phyloP scores from a whole-genome alignment of 2,329 filamentous ascomycete genomes.

The Scedosporium minutisporum region DNA sequence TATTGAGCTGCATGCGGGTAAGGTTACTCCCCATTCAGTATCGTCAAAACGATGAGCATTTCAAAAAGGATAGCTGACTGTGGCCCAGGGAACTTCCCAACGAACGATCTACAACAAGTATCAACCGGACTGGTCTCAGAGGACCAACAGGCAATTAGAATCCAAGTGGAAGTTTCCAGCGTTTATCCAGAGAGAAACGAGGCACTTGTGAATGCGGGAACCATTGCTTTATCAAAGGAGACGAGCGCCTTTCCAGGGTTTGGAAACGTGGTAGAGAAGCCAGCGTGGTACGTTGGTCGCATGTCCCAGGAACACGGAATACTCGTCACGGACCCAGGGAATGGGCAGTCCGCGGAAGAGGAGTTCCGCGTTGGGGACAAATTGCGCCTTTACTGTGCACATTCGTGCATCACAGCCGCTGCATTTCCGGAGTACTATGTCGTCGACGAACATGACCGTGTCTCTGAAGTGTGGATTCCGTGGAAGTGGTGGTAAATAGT shows the following conservation, averaged over 20 bases:
- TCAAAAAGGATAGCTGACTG: background rate
- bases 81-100: constrained; percentile 23
- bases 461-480: constrained; percentile 24
- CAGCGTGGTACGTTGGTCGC: constrained; percentile 22
- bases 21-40: background rate
- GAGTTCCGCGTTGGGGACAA: constrained; percentile 23
- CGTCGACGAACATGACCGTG: constrained; percentile 23
- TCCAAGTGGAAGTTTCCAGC: constrained; percentile 26
- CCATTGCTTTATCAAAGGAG: constrained; percentile 24
- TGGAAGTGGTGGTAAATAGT: constrained; percentile 24
- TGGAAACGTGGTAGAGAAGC: constrained; percentile 18
- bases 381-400: constrained; percentile 21
- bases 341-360: constrained; percentile 14
- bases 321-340: constrained; percentile 14
- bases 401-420: constrained; percentile 27
- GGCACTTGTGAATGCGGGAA: constrained; percentile 26
- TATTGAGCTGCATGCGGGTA: constrained; percentile 26
- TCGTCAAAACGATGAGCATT: background rate
- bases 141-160: constrained; percentile 20
- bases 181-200: constrained; percentile 28
- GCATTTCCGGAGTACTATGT: constrained; percentile 25
- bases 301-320: constrained; percentile 29
- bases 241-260: constrained; percentile 20
- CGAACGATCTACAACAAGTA: constrained; percentile 29
- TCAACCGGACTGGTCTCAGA: constrained; percentile 21